These are phyloP conservation scores for Daldinia eschscholtzii DNA, from an alignment of 2,329 filamentous ascomycete genomes.

Conservation along the genomic window DNA sequence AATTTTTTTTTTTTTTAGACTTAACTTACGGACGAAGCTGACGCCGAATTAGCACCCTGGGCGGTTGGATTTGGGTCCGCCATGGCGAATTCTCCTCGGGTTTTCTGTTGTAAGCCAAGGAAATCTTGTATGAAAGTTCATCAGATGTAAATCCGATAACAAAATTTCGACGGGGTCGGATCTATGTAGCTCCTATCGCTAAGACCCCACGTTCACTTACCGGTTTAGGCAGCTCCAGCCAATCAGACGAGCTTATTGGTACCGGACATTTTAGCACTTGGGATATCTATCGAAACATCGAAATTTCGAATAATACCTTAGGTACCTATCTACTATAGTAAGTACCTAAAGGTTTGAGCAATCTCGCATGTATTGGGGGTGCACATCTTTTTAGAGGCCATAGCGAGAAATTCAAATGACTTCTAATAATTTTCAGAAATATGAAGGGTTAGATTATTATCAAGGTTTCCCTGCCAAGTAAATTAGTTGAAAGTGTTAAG, in stretches of 20 bases:
- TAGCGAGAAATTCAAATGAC: not conserved
- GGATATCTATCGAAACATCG: not conserved
- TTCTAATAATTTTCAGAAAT: constrained; percentile 2
- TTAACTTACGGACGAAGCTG: constrained; percentile 35
- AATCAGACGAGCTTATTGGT: constrained; percentile 21
- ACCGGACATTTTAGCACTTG: not conserved
- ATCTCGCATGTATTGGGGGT: not conserved
- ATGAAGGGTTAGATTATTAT: constrained; percentile 10
- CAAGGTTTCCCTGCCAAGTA: constrained; percentile 1
- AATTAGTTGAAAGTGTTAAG: not conserved
- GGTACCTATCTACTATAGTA: too few relatives aligned
- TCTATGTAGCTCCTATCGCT: constrained; percentile 41
- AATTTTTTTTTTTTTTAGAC: not conserved
- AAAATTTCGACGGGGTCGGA: constrained; percentile 42
- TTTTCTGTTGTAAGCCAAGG: not conserved
- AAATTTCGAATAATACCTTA: not conserved
- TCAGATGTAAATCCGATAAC: constrained; percentile 26
- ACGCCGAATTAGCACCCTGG: constrained; percentile 22
- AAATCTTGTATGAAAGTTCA: constrained; percentile 3
- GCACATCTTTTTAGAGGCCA: not conserved
- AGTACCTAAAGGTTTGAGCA: not conserved
- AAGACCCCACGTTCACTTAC: constrained; percentile 31
- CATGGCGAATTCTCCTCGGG: constrained; percentile 33
- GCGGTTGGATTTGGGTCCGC: constrained; percentile 43
- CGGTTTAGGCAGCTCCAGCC: constrained; percentile 22